Conservation (phyloP, 768 basidiomycete species). For the Lentinula raphanica region DNA sequence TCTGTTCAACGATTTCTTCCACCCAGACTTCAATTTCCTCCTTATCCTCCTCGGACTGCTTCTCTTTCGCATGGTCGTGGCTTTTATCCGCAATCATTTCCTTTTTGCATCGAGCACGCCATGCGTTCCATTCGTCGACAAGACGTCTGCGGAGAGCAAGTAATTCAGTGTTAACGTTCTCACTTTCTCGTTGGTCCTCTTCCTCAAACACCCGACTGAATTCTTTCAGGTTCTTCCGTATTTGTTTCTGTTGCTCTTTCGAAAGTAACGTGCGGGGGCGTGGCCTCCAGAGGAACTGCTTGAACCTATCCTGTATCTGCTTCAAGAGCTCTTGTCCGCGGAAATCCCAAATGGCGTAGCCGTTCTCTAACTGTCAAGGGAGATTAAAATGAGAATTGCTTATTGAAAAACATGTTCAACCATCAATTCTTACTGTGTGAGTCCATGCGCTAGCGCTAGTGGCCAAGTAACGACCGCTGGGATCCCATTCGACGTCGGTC, state of each 20-base stretch:
- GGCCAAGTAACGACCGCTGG: slow-evolving; percentile 87
- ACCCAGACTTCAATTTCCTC: slow-evolving; percentile 94
- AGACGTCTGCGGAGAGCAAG: slow-evolving; percentile 85
- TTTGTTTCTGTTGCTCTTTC: slow-evolving; percentile 81
- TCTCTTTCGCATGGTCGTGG: slow-evolving; percentile 29
- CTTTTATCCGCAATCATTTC: slow-evolving; percentile 56
- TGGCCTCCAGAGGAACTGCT: slow-evolving; percentile 98
- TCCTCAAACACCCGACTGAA: slow-evolving; percentile 92
- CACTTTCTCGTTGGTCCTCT: slow-evolving; percentile 94
- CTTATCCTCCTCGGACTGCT: slow-evolving; percentile 45
- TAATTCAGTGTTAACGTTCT: slow-evolving; percentile 89
- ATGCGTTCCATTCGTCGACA: slow-evolving; percentile 99
- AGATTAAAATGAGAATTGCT: slow-evolving; percentile 1
- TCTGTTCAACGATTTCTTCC: slow-evolving; percentile 90
- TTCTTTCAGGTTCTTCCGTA: slow-evolving; percentile 87
- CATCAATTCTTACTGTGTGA: slow-evolving; percentile 64
- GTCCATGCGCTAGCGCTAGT: slow-evolving; percentile 95
- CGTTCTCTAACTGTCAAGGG: slow-evolving; percentile 78
- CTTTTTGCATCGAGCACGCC: slow-evolving; percentile 71
- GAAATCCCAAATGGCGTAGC: slow-evolving; percentile 97
- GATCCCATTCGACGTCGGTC: slow-evolving; percentile 98
- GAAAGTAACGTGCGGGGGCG: slow-evolving; percentile 84
- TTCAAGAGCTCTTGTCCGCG: slow-evolving; percentile 92
- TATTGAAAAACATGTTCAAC: neutral
- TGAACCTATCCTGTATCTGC: slow-evolving; percentile 88